A percentile compares a stretch with the other conserved stretches of the same genome.
These are phyloP conservation scores for Chytriomyces sp. DNA, from an alignment of 192 early-diverging fungal species.

Conservation along the genomic window DNA sequence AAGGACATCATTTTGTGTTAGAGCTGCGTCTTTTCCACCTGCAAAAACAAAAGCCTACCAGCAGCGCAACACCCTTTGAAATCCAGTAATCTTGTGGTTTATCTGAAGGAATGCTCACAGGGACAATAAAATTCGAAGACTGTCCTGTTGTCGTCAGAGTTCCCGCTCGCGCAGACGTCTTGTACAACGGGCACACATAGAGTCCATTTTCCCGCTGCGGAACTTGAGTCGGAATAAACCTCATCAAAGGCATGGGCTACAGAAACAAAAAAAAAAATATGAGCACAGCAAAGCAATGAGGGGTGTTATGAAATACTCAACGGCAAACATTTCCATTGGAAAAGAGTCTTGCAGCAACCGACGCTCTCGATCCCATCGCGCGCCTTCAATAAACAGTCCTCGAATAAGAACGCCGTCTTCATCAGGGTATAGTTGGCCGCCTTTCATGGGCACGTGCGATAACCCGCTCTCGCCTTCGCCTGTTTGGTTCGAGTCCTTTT, in stretches of 20 bases:
- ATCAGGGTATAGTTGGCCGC: slow-evolving; percentile 26
- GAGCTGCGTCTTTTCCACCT: background rate
- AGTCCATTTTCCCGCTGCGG: slow-evolving; percentile 33
- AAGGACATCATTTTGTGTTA: background rate
- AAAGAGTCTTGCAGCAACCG: slow-evolving; percentile 62
- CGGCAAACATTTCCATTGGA: slow-evolving; percentile 72
- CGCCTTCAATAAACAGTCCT: slow-evolving; percentile 65
- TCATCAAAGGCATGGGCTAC: slow-evolving; percentile 62
- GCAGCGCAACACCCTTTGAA: slow-evolving; percentile 59
- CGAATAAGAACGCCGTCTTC: slow-evolving; percentile 63
- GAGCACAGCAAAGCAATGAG: background rate
- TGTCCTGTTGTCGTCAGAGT: slow-evolving; percentile 68
- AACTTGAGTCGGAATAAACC: slow-evolving; percentile 60
- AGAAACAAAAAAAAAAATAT: background rate
- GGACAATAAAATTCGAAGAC: slow-evolving; percentile 65
- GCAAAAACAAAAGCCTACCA: slow-evolving; percentile 25
- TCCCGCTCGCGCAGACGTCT: slow-evolving; percentile 65
- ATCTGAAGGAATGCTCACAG: slow-evolving; percentile 61
- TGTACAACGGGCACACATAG: slow-evolving; percentile 66
- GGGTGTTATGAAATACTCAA: slow-evolving; percentile 39
- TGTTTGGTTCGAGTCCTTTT: background rate
- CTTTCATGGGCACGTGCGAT: background rate
- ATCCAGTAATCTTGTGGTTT: slow-evolving; percentile 65
- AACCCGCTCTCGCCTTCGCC: background rate
- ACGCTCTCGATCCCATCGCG: slow-evolving; percentile 62